These are phyloP conservation scores for Logfia minima DNA, from an alignment of 129 eudicot genomes.

Conservation along the genomic window DNA sequence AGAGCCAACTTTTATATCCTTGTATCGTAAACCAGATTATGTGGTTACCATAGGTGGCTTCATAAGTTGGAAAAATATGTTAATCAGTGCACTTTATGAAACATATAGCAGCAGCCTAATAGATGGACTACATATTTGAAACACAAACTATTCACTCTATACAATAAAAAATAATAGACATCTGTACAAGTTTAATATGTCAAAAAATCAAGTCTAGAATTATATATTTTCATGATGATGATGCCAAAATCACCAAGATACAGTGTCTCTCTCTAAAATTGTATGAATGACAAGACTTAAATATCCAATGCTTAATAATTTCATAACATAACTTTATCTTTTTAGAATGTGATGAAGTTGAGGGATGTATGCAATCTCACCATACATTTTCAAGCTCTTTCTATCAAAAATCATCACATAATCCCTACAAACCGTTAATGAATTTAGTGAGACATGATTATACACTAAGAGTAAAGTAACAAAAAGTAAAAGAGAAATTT, in stretches of 20 bases:
- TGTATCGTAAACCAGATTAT: conserved; percentile 93
- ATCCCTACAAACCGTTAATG: neutral
- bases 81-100: conserved; percentile 9
- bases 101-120: neutral
- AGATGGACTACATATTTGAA: neutral
- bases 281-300: neutral
- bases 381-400: conserved; percentile 99
- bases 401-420: conserved; percentile 76
- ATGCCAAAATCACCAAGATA: conserved; percentile 2
- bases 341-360: conserved; percentile 25
- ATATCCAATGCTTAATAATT: neutral
- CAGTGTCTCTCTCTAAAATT: neutral
- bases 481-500: no score
- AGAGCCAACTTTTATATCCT: conserved; percentile 83
- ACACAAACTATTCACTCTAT: conserved; percentile 8
- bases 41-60: conserved; percentile 96
- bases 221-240: neutral
- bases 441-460: no score
- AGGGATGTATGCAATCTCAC: conserved; percentile 77
- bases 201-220: conserved; percentile 8
- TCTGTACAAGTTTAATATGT: neutral
- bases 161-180: neutral
- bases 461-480: no score
- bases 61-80: conserved; percentile 19
- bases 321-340: neutral